Conservation (phyloP, 202 grass and related monocot species). For the Panicum virgatum region DNA sequence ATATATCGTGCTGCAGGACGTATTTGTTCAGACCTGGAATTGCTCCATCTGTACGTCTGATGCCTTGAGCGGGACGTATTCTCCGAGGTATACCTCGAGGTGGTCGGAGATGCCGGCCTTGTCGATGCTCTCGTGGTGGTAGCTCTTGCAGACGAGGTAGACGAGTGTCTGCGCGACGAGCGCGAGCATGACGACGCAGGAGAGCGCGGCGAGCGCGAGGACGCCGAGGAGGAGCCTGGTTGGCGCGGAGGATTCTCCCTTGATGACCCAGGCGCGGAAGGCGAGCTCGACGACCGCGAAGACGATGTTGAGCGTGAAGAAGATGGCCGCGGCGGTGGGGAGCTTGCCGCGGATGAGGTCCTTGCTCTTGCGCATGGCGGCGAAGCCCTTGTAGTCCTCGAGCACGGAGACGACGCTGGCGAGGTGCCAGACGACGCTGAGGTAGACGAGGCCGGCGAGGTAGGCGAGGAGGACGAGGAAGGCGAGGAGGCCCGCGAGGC, state of each 20-base stretch:
- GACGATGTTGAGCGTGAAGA: constrained; percentile 63
- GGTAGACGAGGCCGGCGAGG: constrained; percentile 59
- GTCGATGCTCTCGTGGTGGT: constrained; percentile 97
- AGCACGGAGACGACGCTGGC: constrained; percentile 95
- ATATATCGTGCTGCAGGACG: no score
- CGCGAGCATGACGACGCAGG: constrained; percentile 66
- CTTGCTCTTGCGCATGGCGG: constrained; percentile 75
- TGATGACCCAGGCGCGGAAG: constrained; percentile 63
- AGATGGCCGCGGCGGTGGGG: constrained; percentile 40
- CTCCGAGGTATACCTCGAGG: constrained; percentile 88
- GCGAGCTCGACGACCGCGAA: constrained; percentile 60
- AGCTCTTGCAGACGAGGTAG: constrained; percentile 93
- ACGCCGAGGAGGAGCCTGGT: constrained; percentile 40
- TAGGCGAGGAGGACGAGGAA: constrained; percentile 46
- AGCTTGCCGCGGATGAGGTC: constrained; percentile 69
- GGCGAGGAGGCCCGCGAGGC: constrained; percentile 28
- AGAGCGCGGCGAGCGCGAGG: constrained; percentile 49
- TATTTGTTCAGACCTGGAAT: constrained; percentile 54
- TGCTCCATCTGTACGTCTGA: constrained; percentile 86
- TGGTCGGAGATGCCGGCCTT: constrained; percentile 79
- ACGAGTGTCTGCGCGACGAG: constrained; percentile 82
- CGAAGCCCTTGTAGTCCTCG: constrained; percentile 78
- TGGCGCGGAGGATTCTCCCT: not conserved
- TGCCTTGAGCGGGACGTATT: constrained; percentile 78
- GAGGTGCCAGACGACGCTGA: constrained; percentile 89